Conservation (phyloP, 2,329 filamentous ascomycete species). For the Hymenoscyphus albidus region DNA sequence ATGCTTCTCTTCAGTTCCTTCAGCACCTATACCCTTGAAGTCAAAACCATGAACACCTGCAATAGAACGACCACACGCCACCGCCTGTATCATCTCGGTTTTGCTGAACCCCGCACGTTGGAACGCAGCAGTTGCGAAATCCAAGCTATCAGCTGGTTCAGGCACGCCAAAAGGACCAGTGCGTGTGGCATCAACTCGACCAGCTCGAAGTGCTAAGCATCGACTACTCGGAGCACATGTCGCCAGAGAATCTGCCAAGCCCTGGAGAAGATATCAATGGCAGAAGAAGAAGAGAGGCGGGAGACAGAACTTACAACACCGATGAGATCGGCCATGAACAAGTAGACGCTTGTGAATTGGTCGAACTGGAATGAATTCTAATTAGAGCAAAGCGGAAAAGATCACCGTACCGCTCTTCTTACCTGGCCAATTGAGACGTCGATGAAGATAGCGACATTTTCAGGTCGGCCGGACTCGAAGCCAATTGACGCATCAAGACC, state of each 20-base stretch:
- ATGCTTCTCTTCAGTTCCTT: not conserved
- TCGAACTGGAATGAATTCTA: not conserved
- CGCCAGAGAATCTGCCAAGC: constrained; percentile 4
- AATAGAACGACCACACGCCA: constrained; percentile 25
- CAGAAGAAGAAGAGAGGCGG: not conserved
- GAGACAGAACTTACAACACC: constrained; percentile 16
- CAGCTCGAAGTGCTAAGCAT: constrained; percentile 20
- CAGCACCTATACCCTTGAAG: constrained; percentile 14
- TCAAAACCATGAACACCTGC: constrained; percentile 18
- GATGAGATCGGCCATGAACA: constrained; percentile 24
- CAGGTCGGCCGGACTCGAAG: constrained; percentile 22
- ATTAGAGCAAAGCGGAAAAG: not conserved
- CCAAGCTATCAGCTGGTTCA: constrained; percentile 16
- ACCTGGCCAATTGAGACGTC: constrained; percentile 15
- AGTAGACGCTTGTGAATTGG: constrained; percentile 7
- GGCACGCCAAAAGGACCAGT: constrained; percentile 25
- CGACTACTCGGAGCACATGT: constrained; percentile 14
- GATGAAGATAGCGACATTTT: constrained; percentile 47
- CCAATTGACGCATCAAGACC: constrained; percentile 48
- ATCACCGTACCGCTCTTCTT: not conserved
- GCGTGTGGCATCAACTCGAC: constrained; percentile 31
- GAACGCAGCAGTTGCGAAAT: constrained; percentile 18
- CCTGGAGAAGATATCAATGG: not conserved
- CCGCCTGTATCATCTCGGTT: constrained; percentile 22
- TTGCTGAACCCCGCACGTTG: constrained; percentile 24